Conservation (phyloP, 306 rosid species). For the Rosa persica region DNA sequence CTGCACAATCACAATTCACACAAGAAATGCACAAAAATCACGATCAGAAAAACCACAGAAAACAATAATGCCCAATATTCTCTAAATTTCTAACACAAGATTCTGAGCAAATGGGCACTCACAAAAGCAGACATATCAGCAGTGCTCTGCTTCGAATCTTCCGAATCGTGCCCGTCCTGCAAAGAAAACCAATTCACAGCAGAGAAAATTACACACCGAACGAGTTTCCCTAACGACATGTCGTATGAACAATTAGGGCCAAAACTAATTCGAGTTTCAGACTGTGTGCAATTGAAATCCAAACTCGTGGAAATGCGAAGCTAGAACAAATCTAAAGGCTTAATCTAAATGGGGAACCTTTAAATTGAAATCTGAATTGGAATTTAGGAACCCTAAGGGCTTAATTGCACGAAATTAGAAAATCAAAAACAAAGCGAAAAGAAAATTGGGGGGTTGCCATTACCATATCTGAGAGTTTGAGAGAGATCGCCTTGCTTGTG, state of each 20-base stretch:
- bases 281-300: not conserved
- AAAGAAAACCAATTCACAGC: not conserved
- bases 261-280: not conserved
- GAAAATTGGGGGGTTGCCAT: not conserved
- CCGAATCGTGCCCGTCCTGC: conserved; percentile 81
- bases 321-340: not conserved
- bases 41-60: conserved; percentile 14
- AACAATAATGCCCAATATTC: not conserved
- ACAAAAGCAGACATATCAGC: conserved; percentile 98
- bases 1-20: conserved; percentile 38
- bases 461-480: conserved; percentile 10
- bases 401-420: not conserved
- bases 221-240: not conserved
- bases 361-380: not conserved
- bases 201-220: not conserved
- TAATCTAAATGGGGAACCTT: conserved; percentile 2
- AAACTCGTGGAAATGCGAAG: not conserved
- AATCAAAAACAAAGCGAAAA: not conserved
- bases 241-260: not conserved
- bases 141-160: conserved; percentile 80
- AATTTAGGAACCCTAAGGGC: conserved; percentile 43
- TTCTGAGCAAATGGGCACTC: conserved; percentile 36
- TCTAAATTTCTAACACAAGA: not conserved
- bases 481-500: not conserved
- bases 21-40: conserved; percentile 19